phyloP scores from a whole-genome alignment of 306 rosid genomes.

The Crotalaria pallida region DNA sequence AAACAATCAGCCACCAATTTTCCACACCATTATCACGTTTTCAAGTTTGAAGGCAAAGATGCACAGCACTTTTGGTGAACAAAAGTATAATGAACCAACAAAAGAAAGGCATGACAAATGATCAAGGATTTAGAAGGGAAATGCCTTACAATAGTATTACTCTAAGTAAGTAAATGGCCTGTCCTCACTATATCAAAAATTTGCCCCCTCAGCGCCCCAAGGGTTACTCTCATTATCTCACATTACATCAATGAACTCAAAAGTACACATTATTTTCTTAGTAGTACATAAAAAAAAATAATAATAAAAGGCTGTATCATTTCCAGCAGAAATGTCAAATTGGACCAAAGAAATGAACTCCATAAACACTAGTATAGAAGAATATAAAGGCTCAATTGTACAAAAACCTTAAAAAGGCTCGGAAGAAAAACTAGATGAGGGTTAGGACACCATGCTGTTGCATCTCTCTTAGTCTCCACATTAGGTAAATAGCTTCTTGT shows the following conservation, averaged over 20 bases:
- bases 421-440: conserved; percentile 47
- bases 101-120: not conserved
- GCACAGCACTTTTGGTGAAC: no score
- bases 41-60: no score
- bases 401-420: conserved; percentile 22
- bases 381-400: conserved; percentile 22
- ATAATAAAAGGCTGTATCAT: not conserved
- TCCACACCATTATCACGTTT: no score
- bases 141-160: no score
- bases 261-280: not conserved
- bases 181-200: not conserved
- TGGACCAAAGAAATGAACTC: conserved; percentile 5
- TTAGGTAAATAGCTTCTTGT: conserved; percentile 54
- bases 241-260: conserved; percentile 16
- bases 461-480: conserved; percentile 90
- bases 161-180: not conserved
- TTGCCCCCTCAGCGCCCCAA: not conserved
- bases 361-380: not conserved
- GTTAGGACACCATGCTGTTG: conserved; percentile 64
- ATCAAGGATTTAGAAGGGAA: not conserved
- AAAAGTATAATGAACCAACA: not conserved
- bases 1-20: no score
- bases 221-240: no score
- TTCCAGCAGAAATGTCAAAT: not conserved
- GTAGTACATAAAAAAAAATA: not conserved